Evolutionary conservation across 1,139 yeast genomes (phyloP).

Genomic region (Pneumocystis sp.): DNA sequence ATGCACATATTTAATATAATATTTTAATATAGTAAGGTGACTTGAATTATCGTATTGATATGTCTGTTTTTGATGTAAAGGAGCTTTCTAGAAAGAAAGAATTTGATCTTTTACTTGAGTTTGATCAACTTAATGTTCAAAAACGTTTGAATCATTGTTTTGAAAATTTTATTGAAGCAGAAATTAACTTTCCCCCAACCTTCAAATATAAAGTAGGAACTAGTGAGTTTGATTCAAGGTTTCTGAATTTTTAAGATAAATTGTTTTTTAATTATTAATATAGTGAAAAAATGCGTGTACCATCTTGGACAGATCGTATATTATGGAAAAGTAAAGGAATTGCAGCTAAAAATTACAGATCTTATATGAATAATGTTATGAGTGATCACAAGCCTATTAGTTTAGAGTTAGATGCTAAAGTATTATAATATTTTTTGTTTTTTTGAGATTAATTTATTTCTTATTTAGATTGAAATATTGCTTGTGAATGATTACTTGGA

Average conservation of each 20-base stretch:
- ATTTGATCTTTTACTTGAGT: slow-evolving; percentile 35
- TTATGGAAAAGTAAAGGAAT: slow-evolving; percentile 5
- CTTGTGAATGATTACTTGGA: slow-evolving; percentile 2
- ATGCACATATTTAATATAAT: neutral
- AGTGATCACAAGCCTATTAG: slow-evolving; percentile 71
- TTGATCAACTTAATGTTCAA: slow-evolving; percentile 46
- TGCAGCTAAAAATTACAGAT: slow-evolving; percentile 15
- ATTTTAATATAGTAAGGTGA: slow-evolving; percentile 35
- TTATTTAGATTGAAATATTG: slow-evolving; percentile 5
- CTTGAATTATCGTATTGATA: slow-evolving; percentile 49
- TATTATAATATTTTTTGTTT: neutral
- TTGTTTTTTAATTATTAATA: slow-evolving; percentile 15
- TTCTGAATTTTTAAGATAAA: neutral
- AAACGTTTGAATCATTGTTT: slow-evolving; percentile 41
- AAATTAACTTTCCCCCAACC: slow-evolving; percentile 57
- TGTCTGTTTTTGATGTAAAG: slow-evolving; percentile 31
- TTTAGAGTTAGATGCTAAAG: slow-evolving; percentile 30
- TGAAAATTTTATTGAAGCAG: slow-evolving; percentile 48
- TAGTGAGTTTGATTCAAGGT: slow-evolving; percentile 15
- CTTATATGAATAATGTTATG: slow-evolving; percentile 27
- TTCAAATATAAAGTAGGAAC: slow-evolving; percentile 38
- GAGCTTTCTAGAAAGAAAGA: slow-evolving; percentile 32
- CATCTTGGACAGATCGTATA: slow-evolving; percentile 71
- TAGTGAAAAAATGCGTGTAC: slow-evolving; percentile 46
- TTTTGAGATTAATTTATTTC: neutral